A percentile compares a stretch with the other conserved stretches of the same genome.
Conservation (phyloP, 2,329 filamentous ascomycete genomes). For the Botrytis tulipae region DNA sequence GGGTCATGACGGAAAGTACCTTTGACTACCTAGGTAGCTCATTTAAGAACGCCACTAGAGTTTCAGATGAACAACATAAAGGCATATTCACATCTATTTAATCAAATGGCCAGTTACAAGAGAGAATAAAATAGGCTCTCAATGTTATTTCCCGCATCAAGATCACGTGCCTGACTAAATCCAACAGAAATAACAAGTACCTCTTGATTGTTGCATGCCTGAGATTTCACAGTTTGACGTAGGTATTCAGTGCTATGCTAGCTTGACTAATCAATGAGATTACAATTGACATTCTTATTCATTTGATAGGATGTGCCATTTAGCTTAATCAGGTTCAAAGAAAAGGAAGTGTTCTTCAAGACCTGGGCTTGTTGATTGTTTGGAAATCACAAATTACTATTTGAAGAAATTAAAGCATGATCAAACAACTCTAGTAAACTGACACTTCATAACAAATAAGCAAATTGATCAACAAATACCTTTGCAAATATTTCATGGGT, state of each 20-base stretch:
- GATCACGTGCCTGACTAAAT: not conserved
- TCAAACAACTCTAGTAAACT: not conserved
- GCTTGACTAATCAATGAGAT: not conserved
- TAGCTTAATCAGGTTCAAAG: not conserved
- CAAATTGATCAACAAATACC: too few relatives aligned
- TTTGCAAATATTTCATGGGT: not conserved
- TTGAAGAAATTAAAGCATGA: not conserved
- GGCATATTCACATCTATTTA: not conserved
- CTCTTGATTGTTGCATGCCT: not conserved
- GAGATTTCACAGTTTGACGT: not conserved
- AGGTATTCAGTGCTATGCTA: not conserved
- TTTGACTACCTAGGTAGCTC: not conserved
- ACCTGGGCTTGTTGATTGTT: not conserved
- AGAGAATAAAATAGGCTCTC: not conserved
- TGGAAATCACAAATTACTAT: not conserved
- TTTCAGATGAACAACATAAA: not conserved
- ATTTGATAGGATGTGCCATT: not conserved
- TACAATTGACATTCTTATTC: too few relatives aligned
- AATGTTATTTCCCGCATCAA: not conserved
- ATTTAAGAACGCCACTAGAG: not conserved
- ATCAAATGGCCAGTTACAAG: not conserved
- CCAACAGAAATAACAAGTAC: not conserved
- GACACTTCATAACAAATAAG: accelerated
- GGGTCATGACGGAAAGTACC: not conserved
- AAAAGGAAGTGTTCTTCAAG: not conserved